A percentile compares a stretch with the other conserved stretches of the same genome.
phyloP scores from a whole-genome alignment of 805 yeast genomes.

The Komagataella kurtzmanii region DNA sequence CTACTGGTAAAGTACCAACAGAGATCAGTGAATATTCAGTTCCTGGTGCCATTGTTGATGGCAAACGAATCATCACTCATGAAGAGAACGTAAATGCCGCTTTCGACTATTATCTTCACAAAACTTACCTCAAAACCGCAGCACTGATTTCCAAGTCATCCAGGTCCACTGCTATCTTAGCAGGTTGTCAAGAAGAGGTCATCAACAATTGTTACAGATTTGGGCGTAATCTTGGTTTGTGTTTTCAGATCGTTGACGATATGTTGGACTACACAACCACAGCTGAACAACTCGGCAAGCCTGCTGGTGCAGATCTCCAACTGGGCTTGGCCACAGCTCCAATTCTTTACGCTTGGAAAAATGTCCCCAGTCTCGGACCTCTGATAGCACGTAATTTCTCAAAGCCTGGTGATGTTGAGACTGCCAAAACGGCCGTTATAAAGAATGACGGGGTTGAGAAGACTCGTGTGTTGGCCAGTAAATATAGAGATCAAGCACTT shows the following conservation, averaged over 20 bases:
- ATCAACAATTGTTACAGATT: conserved; percentile 81
- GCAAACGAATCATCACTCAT: conserved; percentile 28
- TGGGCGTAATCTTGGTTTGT: conserved; percentile 86
- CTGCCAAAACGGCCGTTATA: conserved; percentile 64
- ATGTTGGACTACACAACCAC: conserved; percentile 90
- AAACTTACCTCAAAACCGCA: conserved; percentile 92
- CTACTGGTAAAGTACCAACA: conserved; percentile 54
- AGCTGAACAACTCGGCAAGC: conserved; percentile 78
- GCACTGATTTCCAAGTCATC: conserved; percentile 88
- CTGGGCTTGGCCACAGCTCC: conserved; percentile 97
- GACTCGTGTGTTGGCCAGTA: conserved; percentile 65
- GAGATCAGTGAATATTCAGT: conserved; percentile 46
- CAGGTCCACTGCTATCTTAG: conserved; percentile 82
- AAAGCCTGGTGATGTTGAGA: conserved; percentile 70
- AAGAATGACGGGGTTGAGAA: conserved; percentile 61
- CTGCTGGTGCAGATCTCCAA: conserved; percentile 89
- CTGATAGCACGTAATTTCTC: conserved; percentile 75
- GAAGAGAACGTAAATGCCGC: conserved; percentile 67
- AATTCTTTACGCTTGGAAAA: conserved; percentile 86
- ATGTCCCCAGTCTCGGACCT: conserved; percentile 72
- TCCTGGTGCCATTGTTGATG: background rate
- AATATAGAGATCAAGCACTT: conserved; percentile 67
- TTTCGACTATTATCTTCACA: conserved; percentile 88
- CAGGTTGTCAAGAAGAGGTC: conserved; percentile 67
- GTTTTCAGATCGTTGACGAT: conserved; percentile 95